phyloP scores from a whole-genome alignment of 164 flowering plant species.

The Stephania yunnanensis region DNA sequence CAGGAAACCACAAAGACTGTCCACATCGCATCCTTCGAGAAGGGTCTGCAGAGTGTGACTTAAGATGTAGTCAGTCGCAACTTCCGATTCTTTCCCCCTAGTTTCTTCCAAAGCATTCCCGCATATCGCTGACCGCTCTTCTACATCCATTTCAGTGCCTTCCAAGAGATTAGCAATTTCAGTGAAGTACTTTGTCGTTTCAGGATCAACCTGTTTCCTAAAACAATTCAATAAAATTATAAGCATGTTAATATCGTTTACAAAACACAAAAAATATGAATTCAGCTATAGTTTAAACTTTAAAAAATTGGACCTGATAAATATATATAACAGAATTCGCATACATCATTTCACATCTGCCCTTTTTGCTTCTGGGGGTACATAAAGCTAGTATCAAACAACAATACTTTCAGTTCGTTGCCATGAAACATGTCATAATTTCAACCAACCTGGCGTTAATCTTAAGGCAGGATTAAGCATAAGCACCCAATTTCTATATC shows the following conservation, averaged over 20 bases:
- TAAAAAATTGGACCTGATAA: background rate
- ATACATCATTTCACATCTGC: too few relatives aligned
- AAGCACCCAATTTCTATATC: too few relatives aligned
- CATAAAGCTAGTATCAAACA: background rate
- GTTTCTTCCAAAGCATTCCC: conserved; percentile 90
- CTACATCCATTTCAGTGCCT: conserved; percentile 54
- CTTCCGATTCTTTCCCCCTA: conserved; percentile 76
- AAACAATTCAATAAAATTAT: conserved; percentile 11
- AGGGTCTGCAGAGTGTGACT: conserved; percentile 74
- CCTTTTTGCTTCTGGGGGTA: background rate
- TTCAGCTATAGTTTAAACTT: background rate
- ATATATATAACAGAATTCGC: too few relatives aligned
- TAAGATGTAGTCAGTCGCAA: conserved; percentile 73
- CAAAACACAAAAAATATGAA: background rate
- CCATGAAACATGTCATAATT: background rate
- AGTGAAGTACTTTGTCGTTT: conserved; percentile 63
- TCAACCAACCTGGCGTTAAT: background rate
- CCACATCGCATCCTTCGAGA: conserved; percentile 68
- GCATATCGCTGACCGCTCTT: conserved; percentile 61
- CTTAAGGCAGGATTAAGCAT: background rate
- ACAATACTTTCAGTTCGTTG: background rate
- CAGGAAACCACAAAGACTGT: conserved; percentile 70
- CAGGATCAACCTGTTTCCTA: conserved; percentile 90
- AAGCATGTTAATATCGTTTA: conserved; percentile 4
- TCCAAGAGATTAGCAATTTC: conserved; percentile 77